Conservation (phyloP, 306 rosid genomes). For the Phaseolus lunatus region DNA sequence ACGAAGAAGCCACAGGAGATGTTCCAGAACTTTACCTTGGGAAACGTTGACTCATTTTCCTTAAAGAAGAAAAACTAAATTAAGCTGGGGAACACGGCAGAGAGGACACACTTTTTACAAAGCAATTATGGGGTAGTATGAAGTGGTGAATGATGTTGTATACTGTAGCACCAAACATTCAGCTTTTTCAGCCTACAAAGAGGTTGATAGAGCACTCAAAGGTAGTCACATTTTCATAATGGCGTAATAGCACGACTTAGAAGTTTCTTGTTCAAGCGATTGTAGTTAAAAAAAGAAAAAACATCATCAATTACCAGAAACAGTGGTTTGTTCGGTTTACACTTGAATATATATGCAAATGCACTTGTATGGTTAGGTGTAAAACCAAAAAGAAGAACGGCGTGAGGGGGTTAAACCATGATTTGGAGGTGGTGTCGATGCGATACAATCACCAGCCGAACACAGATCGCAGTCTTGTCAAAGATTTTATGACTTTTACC, state of each 20-base stretch:
- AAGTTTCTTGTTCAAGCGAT: constrained; percentile 1
- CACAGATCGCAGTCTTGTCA: constrained; percentile 24
- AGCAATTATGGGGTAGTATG: constrained; percentile 39
- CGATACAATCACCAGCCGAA: constrained; percentile 15
- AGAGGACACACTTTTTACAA: constrained; percentile 38
- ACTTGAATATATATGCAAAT: neutral
- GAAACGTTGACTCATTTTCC: neutral
- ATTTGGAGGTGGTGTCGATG: constrained; percentile 8
- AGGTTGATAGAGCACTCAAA: constrained; percentile 44
- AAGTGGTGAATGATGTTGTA: constrained; percentile 38
- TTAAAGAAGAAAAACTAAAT: constrained; percentile 22
- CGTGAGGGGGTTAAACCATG: neutral
- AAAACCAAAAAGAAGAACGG: neutral
- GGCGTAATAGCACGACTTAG: constrained; percentile 13
- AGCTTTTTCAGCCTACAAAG: constrained; percentile 35
- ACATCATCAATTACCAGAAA: constrained; percentile 9
- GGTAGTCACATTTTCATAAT: constrained; percentile 32
- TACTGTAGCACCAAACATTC: constrained; percentile 36
- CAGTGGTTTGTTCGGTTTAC: neutral
- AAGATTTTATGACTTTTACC: constrained; percentile 1
- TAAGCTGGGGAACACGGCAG: constrained; percentile 27
- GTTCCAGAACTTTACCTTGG: constrained; percentile 40
- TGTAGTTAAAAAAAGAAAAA: neutral
- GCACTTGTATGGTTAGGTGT: neutral
- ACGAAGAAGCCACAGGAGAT: neutral